Base-by-base conservation (phyloP, 208 protist species). In the Trypanosoma melophagium region DNA sequence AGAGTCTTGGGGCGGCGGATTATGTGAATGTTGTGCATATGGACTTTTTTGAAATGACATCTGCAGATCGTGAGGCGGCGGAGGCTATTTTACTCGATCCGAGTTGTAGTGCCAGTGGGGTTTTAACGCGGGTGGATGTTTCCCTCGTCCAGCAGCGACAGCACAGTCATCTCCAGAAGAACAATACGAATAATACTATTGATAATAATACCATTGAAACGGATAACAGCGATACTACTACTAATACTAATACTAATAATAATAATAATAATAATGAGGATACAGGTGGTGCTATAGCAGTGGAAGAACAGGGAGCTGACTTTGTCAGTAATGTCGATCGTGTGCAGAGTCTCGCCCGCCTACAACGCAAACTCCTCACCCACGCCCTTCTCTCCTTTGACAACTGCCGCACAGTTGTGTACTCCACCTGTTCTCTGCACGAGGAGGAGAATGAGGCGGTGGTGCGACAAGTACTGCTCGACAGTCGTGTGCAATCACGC, bases 351-450 rank as follows among this genome's bases (percentile, higher is more conserved):
- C 80, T 97, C 31, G 74, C 88, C 9, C 75, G 77, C 14, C 66
- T 97, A 40, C 94, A 97, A 76, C 78, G 81, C n/a, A 95, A 92
- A 67, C 71, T 97, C 2, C 71, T 97, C 5, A 75, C 79, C 14
- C 94, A 97, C 61, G 79, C 92, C 12, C 72, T 97, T 9, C 79
- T 96, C 10, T 93, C 84, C 10, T 97, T 97, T 58, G 81, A 91
- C 21, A 83, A 90, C 65, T 95, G 89, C 66, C 81, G 89, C 66
- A 84, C 82, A 16, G 86, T 97, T 19, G 88, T 95, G 16, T 97
- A 97, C 78, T 96, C 90, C 5, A 97, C 94, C 12, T 97, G 94
- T 76, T 95, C 87, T 10, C 76, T 96, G 14, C 84, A 97, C 63
- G 86, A 93, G 75, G 84, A 71, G 59, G 94, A 97, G 60, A 92